phyloP scores from a whole-genome alignment of 1,284 basidiomycete species.

The Boletus semigastroideus region DNA sequence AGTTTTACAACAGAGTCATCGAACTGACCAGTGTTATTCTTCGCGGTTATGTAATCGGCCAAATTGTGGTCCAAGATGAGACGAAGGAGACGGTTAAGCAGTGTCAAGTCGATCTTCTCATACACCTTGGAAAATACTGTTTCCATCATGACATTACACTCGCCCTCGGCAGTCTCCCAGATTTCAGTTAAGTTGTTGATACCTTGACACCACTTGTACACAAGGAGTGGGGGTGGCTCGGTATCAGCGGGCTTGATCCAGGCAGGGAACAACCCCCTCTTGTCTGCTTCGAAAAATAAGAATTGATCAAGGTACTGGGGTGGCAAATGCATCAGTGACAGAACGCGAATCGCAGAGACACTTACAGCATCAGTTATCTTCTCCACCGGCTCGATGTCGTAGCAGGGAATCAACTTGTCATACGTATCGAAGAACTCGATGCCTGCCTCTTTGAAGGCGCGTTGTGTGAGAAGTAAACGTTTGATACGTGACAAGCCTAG shows the following conservation, averaged over 20 bases:
- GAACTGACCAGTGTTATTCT: constrained; percentile 82
- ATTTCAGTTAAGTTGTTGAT: constrained; percentile 93
- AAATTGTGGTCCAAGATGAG: constrained; percentile 96
- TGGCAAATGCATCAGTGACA: constrained; percentile 17
- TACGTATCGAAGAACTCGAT: constrained; percentile 95
- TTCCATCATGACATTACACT: constrained; percentile 97
- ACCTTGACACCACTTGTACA: constrained; percentile 97
- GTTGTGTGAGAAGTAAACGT: constrained; percentile 89
- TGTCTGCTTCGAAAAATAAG: constrained; percentile 91
- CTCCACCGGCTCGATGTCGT: constrained; percentile 97
- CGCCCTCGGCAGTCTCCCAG: constrained; percentile 96
- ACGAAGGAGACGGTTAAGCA: constrained; percentile 90
- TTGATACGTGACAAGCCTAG: constrained; percentile 91
- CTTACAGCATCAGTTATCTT: constrained; percentile 94
- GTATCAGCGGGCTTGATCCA: constrained; percentile 99
- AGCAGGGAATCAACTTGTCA: constrained; percentile 96
- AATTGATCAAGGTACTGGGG: constrained; percentile 86
- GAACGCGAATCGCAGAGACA: constrained; percentile 10
- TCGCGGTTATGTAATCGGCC: constrained; percentile 97
- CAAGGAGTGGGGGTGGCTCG: constrained; percentile 92
- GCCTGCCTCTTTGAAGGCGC: constrained; percentile 97
- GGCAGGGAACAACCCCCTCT: constrained; percentile 92
- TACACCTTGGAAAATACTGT: constrained; percentile 95
- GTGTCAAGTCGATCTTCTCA: constrained; percentile 95
- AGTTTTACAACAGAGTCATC: not conserved